Conservation (phyloP, 805 yeast species). For the Candida michaelii region DNA sequence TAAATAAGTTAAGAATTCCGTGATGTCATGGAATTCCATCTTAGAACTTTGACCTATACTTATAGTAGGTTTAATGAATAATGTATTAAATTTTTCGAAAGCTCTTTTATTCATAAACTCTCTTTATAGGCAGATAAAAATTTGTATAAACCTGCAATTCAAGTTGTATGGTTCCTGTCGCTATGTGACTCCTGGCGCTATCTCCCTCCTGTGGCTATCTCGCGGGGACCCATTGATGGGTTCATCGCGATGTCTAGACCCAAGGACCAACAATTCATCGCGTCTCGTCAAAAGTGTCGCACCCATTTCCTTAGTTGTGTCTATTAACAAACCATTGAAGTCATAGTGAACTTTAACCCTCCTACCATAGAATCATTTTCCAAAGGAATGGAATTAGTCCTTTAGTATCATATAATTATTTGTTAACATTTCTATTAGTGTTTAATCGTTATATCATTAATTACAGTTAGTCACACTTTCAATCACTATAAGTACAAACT, state of each 20-base stretch:
- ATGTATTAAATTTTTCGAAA: not conserved
- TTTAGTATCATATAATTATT: not conserved
- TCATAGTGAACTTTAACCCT: no score
- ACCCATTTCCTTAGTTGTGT: not conserved
- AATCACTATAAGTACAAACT: not conserved
- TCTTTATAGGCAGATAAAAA: no score
- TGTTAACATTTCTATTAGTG: not conserved
- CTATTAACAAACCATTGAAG: not conserved
- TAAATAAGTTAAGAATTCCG: conserved; percentile 30
- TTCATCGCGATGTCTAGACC: conserved; percentile 3
- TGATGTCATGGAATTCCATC: not conserved
- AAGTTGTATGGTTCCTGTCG: not conserved
- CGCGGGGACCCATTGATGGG: no score
- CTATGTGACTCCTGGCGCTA: no score
- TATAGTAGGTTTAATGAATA: not conserved
- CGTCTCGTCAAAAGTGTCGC: conserved; percentile 5
- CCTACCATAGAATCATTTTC: not conserved
- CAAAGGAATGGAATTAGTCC: not conserved
- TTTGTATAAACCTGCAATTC: no score
- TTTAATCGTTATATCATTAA: not conserved
- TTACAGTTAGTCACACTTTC: not conserved
- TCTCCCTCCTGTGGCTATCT: no score
- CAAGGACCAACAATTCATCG: conserved; percentile 2
- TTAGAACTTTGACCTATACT: not conserved
- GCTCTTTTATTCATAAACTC: no score